A percentile compares a stretch with the other conserved stretches of the same genome.
These are phyloP conservation scores for sweet orange (Citrus sinensis) DNA, from an alignment of 345 rosid genomes.

Conservation along the genomic window DNA sequence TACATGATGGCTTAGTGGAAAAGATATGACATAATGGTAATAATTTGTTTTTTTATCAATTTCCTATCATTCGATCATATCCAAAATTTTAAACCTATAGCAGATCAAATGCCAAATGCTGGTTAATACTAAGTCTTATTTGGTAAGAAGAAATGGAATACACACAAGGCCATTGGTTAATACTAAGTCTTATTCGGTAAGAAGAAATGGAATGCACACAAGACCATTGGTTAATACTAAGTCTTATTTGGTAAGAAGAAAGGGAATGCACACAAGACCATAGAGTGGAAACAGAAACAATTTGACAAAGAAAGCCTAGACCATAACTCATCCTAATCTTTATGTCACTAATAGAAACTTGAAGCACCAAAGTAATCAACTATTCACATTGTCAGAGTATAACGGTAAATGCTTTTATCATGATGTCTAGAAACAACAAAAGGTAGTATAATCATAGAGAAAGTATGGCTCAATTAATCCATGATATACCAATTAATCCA, in stretches of 20 bases:
- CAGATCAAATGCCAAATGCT: neutral
- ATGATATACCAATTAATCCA: neutral
- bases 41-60: neutral
- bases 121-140: neutral
- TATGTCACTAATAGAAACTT: neutral
- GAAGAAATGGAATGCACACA: neutral
- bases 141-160: neutral
- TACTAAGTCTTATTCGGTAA: neutral
- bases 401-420: neutral
- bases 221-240: neutral
- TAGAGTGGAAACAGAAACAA: neutral
- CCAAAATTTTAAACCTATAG: neutral
- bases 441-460: neutral
- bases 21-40: neutral
- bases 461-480: neutral
- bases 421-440: neutral
- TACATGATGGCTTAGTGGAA: neutral
- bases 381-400: neutral
- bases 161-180: neutral
- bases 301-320: neutral
- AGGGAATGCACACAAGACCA: neutral
- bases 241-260: neutral
- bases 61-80: neutral
- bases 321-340: neutral
- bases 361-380: neutral